Evolutionary conservation across 139 green algal genomes (phyloP), one percentile per base, ranked within the genome.

Genomic region (Closterium sp.): DNA sequence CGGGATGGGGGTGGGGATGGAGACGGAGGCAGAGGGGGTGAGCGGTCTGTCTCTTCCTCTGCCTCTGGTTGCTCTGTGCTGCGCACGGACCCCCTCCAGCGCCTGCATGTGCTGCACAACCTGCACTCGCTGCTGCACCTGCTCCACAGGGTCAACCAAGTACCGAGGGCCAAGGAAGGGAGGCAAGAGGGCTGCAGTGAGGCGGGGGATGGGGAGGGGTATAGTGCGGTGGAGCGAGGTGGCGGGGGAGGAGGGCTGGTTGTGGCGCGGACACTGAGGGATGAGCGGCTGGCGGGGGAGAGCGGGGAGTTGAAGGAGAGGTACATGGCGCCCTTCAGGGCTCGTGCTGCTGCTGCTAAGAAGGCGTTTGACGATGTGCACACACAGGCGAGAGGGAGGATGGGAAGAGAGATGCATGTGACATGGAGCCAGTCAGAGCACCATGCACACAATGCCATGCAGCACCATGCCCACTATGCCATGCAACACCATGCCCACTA

Each of bases 31-130:
- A 76, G 55, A 76, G 55, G 12, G 10, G 25, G 12, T 28, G 12
- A 19, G 55, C 25, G 23, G 55, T 76, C 7, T 76, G 55, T 76
- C 16, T 16, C 4, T 28, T 19, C 16, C 10, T 19, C 91, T 19
- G 92, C 96, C 88, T 12, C 28, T 2, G 28, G 64, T 32, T 30
- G 34, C n/a, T 2, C 8, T 19, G 90, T 95, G 90, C 91, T 98
- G 4, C 93, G 94, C 5, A 91, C 95, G 21, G 97, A 98, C 93
- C 94, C 95, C 28, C 95, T 98, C 86, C 97, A 98, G 95, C 94
- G 93, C 64, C 95, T 99, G 89, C 97, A 98, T 95, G 96, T 96
- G 12, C 90, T 98, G 28, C 90, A 96, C 95, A 98, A 98, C 94
- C 95, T 98, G 87, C 91, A 76, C 4, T 2, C 16, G 55, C 55